Evolutionary conservation across 2,329 filamentous ascomycete species (phyloP), one percentile per base, ranked within the genome.

Genomic region (Magnaporthiopsis poae): DNA sequence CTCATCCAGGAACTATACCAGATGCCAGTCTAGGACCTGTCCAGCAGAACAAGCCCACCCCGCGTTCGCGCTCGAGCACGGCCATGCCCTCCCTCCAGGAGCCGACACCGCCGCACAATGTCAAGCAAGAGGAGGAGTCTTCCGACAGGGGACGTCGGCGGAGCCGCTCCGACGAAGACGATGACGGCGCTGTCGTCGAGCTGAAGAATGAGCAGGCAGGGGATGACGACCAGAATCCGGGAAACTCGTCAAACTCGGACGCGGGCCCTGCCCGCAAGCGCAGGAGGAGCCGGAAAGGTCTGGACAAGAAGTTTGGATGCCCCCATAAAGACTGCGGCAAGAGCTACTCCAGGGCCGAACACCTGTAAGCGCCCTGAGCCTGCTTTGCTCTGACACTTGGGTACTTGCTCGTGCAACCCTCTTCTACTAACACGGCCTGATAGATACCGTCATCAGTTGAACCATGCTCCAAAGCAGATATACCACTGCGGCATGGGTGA

Each of bases 401-500:
- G 15, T 15, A 18, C 39, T 15, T 7, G 3, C 39, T 46, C 39
- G 4, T 46, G 4, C 15, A 18, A 3, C 13, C 18, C 15, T 46
- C 39, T 18, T 46, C 39, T 46, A 46, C 39, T 46, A 18, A 46
- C 39, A 18, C 39, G 15, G 4, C 5, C 39, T 18, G 21, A 61
- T 68, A 88, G 86, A 62, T 87, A 97, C 79, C 88, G 95, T 62
- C 94, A 98, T 78, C 93, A 98, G 79, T 80, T 98, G 71, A 99
- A 99, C 75, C 95, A 98, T 78, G 90, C 91, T 67, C 94, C 94
- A 25, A 97, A 97, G 78, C 91, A 96, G 75, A 96, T 96, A 66
- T 98, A 96, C 75, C 87, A 87, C 73, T 98, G 95, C 80, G 91
- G 96, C 74, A 96, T 93, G 73, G 91, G 91, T 27, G 92, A 93